Evolutionary conservation across 2,329 filamentous ascomycete species (phyloP).

Genomic region (Pseudovirgaria hyperparasitica): DNA sequence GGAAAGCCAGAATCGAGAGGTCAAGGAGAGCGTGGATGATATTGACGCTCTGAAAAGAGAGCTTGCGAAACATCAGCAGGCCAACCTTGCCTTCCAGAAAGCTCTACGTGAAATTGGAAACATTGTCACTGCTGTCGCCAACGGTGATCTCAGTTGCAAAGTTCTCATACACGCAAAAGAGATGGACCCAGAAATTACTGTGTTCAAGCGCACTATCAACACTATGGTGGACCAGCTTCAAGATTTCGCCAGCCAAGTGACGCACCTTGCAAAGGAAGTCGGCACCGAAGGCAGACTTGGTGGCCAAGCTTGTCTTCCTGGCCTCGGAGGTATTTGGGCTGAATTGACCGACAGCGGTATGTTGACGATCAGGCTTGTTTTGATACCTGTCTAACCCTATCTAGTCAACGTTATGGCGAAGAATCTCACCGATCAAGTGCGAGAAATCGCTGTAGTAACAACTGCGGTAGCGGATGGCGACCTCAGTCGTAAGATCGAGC

Average conservation of each 20-base stretch:
- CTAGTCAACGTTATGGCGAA: constrained; percentile 94
- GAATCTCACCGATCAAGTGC: constrained; percentile 93
- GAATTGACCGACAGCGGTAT: constrained; percentile 60
- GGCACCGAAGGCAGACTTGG: constrained; percentile 90
- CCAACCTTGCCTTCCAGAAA: constrained; percentile 97
- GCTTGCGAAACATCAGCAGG: constrained; percentile 92
- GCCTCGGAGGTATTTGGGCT: constrained; percentile 94
- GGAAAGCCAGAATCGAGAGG: constrained; percentile 67
- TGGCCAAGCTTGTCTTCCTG: constrained; percentile 84
- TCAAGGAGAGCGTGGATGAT: constrained; percentile 68
- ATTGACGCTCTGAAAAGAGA: constrained; percentile 85
- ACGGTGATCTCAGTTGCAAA: constrained; percentile 92
- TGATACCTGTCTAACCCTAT: constrained; percentile 15
- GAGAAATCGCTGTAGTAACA: constrained; percentile 93
- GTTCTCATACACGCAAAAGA: constrained; percentile 91
- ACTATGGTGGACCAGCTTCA: constrained; percentile 98
- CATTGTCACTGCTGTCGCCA: constrained; percentile 91
- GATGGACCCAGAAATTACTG: constrained; percentile 96
- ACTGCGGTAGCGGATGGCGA: constrained; percentile 91
- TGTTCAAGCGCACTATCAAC: constrained; percentile 96
- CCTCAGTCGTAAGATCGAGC: constrained; percentile 88
- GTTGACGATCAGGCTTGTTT: constrained; percentile 11
- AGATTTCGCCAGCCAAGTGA: constrained; percentile 93
- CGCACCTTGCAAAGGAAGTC: constrained; percentile 85
- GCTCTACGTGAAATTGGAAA: constrained; percentile 91